phyloP scores from a whole-genome alignment of 345 rosid species.

The Capsella bursapastoris region DNA sequence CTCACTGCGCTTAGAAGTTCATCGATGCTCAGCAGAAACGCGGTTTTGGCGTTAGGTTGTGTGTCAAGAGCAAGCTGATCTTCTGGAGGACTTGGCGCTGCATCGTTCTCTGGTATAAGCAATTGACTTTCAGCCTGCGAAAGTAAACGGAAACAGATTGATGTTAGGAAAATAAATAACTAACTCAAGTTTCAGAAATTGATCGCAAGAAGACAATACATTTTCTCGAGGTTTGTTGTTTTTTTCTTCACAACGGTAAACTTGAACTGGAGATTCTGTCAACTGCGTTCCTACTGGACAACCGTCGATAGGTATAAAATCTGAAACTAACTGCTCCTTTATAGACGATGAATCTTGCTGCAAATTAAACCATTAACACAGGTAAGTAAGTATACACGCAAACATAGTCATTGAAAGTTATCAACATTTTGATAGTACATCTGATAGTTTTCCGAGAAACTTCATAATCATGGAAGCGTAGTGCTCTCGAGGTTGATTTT shows the following conservation, averaged over 20 bases:
- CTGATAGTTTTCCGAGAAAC: slow-evolving; percentile 58
- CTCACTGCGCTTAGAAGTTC: slow-evolving; percentile 69
- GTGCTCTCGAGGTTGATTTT: slow-evolving; percentile 56
- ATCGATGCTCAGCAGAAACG: slow-evolving; percentile 58
- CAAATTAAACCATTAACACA: slow-evolving; percentile 28
- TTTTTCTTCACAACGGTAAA: slow-evolving; percentile 40
- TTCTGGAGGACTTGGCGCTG: slow-evolving; percentile 44
- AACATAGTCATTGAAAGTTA: slow-evolving; percentile 8
- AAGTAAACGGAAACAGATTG: background rate
- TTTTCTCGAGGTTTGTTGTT: slow-evolving; percentile 44
- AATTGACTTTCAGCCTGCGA: slow-evolving; percentile 52
- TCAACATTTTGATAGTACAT: slow-evolving; percentile 44
- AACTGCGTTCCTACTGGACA: slow-evolving; percentile 65
- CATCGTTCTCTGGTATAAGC: slow-evolving; percentile 48
- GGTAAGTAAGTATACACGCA: slow-evolving; percentile 25
- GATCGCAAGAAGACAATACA: background rate
- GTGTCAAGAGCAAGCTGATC: slow-evolving; percentile 47
- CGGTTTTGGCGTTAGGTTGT: slow-evolving; percentile 41
- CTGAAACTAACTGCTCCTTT: slow-evolving; percentile 56
- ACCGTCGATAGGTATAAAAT: slow-evolving; percentile 63
- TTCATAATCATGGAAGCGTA: slow-evolving; percentile 58
- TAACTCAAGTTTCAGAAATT: background rate
- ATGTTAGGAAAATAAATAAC: slow-evolving; percentile 24
- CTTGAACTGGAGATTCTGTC: slow-evolving; percentile 51
- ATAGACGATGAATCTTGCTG: slow-evolving; percentile 54